These are phyloP conservation scores for Pseudogymnoascus sp. DNA, from an alignment of 2,329 filamentous ascomycete genomes.

Conservation along the genomic window DNA sequence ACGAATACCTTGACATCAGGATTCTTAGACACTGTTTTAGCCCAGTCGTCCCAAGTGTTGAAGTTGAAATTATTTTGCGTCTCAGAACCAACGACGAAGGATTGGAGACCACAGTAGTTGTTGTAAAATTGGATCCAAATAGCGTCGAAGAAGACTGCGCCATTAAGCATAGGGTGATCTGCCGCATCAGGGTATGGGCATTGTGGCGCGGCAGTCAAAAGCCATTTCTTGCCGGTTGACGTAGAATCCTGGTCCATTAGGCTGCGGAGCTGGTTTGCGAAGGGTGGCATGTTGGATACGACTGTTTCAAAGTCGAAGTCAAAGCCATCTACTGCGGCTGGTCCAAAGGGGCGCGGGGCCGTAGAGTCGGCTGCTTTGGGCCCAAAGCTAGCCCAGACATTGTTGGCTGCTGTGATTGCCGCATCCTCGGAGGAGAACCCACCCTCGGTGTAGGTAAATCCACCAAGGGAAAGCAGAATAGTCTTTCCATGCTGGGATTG, in stretches of 20 bases:
- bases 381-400: conserved; percentile 65
- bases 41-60: conserved; percentile 58
- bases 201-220: conserved; percentile 59
- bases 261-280: conserved; percentile 49
- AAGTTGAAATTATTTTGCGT: conserved; percentile 53
- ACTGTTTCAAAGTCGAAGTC: conserved; percentile 66
- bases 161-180: conserved; percentile 48
- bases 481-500: conserved; percentile 58
- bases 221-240: conserved; percentile 44
- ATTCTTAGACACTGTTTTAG: conserved; percentile 48
- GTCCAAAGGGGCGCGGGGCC: conserved; percentile 57
- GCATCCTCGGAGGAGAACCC: conserved; percentile 49
- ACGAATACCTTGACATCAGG: conserved; percentile 52
- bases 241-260: conserved; percentile 39
- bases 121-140: conserved; percentile 38
- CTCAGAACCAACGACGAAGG: conserved; percentile 37
- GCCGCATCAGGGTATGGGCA: conserved; percentile 58
- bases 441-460: conserved; percentile 60
- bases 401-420: conserved; percentile 49
- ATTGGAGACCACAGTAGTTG: conserved; percentile 49
- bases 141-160: conserved; percentile 37
- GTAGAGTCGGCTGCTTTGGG: conserved; percentile 37
- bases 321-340: conserved; percentile 61
- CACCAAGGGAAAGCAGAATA: conserved; percentile 63
- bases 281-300: conserved; percentile 51